A percentile compares a stretch with the other conserved stretches of the same genome.
Conservation (phyloP, 1,139 yeast species). For the Taiozyma onychis region DNA sequence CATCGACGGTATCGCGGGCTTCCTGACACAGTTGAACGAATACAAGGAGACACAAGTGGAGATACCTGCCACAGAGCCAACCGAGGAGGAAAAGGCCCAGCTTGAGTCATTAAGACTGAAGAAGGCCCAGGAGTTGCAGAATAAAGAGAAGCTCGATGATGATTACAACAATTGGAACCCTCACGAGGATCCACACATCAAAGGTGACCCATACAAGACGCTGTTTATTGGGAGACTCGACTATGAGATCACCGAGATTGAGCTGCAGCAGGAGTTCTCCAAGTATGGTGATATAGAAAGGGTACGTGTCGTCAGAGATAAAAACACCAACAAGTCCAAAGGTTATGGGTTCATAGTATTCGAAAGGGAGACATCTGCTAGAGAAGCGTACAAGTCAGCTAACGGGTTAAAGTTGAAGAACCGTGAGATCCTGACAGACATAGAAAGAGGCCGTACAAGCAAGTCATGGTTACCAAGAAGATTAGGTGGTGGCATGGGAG, state of each 20-base stretch:
- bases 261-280: slow-evolving; percentile 56
- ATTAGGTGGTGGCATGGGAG: slow-evolving; percentile 72
- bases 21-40: slow-evolving; percentile 31
- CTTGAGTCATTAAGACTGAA: slow-evolving; percentile 23
- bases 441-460: slow-evolving; percentile 74
- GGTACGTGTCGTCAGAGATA: slow-evolving; percentile 61
- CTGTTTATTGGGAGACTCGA: slow-evolving; percentile 71
- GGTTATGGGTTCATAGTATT: slow-evolving; percentile 88
- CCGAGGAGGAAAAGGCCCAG: slow-evolving; percentile 10
- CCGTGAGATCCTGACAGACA: slow-evolving; percentile 65
- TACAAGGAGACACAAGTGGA: slow-evolving; percentile 28
- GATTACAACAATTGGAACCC: slow-evolving; percentile 49
- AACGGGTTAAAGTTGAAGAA: slow-evolving; percentile 49
- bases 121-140: slow-evolving; percentile 21
- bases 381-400: slow-evolving; percentile 50
- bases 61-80: not conserved
- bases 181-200: slow-evolving; percentile 50
- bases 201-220: slow-evolving; percentile 74
- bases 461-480: slow-evolving; percentile 79
- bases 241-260: slow-evolving; percentile 63
- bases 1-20: slow-evolving; percentile 47
- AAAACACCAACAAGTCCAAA: slow-evolving; percentile 44
- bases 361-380: slow-evolving; percentile 53
- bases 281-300: slow-evolving; percentile 67
- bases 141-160: slow-evolving; percentile 24